Evolutionary conservation across 2,329 filamentous ascomycete species (phyloP).

Genomic region (Cladosporium sp.): DNA sequence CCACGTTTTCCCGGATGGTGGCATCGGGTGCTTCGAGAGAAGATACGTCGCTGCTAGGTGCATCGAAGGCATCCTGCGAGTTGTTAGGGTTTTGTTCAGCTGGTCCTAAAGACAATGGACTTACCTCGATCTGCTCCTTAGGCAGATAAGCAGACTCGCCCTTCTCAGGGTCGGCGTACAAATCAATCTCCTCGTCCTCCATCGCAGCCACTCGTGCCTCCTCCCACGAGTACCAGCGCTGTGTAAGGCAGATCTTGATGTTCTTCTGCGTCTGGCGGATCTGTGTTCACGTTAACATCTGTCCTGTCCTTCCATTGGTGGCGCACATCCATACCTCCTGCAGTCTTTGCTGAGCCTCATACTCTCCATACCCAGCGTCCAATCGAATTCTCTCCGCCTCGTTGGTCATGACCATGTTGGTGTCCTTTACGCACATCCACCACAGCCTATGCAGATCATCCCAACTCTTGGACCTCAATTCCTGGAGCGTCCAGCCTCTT

Average conservation of each 20-base stretch:
- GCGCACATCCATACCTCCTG: constrained; percentile 49
- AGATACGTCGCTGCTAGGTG: neutral
- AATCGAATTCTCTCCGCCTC: constrained; percentile 62
- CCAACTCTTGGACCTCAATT: constrained; percentile 86
- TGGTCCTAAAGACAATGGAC: neutral
- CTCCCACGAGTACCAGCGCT: constrained; percentile 84
- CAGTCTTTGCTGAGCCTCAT: constrained; percentile 61
- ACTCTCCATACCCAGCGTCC: constrained; percentile 67
- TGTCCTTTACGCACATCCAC: constrained; percentile 90
- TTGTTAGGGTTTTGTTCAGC: neutral
- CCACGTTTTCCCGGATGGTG: constrained; percentile 1
- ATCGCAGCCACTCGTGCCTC: constrained; percentile 65
- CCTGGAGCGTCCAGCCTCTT: constrained; percentile 75
- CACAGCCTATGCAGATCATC: constrained; percentile 87
- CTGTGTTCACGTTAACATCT: constrained; percentile 42
- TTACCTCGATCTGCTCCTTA: constrained; percentile 2
- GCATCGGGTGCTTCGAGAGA: neutral
- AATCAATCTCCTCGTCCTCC: constrained; percentile 62
- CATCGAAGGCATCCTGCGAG: neutral
- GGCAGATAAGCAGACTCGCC: constrained; percentile 2
- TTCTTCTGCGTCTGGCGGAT: constrained; percentile 70
- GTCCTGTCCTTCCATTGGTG: neutral
- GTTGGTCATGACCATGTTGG: constrained; percentile 82
- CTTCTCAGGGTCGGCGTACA: constrained; percentile 31
- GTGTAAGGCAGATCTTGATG: constrained; percentile 81